Evolutionary conservation across 768 basidiomycete genomes (phyloP), one percentile per base, ranked within the genome.

Genomic region (Lactarius quietus): DNA sequence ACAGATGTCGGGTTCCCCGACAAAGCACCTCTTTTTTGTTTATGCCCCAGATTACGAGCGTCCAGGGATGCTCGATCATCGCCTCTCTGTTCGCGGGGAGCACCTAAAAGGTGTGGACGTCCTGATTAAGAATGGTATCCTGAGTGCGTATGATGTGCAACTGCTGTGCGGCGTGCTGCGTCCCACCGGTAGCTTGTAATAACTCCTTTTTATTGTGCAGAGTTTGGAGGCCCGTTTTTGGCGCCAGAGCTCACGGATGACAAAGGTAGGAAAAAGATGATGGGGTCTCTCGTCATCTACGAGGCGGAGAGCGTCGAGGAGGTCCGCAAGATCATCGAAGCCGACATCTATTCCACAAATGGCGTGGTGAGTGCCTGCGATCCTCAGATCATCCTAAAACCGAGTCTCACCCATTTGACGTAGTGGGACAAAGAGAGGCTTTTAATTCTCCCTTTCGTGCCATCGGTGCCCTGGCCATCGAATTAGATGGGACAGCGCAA

Each of bases 41-140:
- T 77, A 69, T 39, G 74, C 75, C 1, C 77, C 77, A 1, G 77
- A 77, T 69, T 73, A 70, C 45, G 70, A 67, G 3, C 73, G 73
- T 60, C 65, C 67, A 2, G 73, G 70, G 6, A 70, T 64, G 14
- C 67, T 75, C 38, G 65, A 67, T 20, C 70, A 71, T 6, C 66
- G 76, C 14, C 48, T 74, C 53, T 57, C 59, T 8, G 72, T 74
- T 12, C 73, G 75, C 26, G 62, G 64, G 23, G 45, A 70, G 53
- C 76, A 76, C 51, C 39, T 76, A 8, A 63, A 55, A 35, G 68
- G 58, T 20, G 68, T 68, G 39, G 55, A 57, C 14, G 29, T 23
- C 17, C 20, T 68, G 60, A 41, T 29, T 12, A 57, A 39, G 28
- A n/a, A 36, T 35, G 65, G 69, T n/a, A 31, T 35, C 29, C 12